Evolutionary conservation across 208 protist species (phyloP).

Genomic region (Trypanosoma brucei): DNA sequence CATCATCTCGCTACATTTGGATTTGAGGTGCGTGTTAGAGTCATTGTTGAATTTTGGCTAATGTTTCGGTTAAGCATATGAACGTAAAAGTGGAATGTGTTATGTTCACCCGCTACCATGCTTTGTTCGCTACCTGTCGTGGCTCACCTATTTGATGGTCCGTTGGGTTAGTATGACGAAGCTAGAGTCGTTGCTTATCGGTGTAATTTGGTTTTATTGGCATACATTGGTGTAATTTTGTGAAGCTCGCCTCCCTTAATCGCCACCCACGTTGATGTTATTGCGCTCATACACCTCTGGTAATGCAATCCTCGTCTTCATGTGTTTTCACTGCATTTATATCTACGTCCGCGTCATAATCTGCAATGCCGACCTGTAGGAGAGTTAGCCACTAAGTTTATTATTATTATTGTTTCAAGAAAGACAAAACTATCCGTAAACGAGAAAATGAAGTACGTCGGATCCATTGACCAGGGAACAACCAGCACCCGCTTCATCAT

Average conservation of each 20-base stretch:
- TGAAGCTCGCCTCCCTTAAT: too few species aligned
- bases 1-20: conserved; percentile 19
- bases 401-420: neutral
- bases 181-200: conserved; percentile 12
- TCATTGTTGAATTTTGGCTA: conserved; percentile 6
- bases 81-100: neutral
- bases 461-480: conserved; percentile 94
- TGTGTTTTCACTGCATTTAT: neutral
- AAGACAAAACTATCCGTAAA: neutral
- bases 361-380: neutral
- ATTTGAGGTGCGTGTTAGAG: conserved; percentile 21
- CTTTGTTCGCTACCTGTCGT: conserved; percentile 40
- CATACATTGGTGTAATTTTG: too few species aligned
- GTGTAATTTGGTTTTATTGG: neutral
- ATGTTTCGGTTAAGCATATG: conserved; percentile 11
- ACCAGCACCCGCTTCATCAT: conserved; percentile 93
- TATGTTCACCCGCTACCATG: conserved; percentile 2
- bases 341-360: neutral
- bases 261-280: too few species aligned
- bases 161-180: conserved; percentile 39
- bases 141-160: conserved; percentile 12
- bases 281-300: neutral
- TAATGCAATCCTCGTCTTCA: neutral
- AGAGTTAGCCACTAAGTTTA: neutral
- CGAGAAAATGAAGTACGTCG: conserved; percentile 65